Percentiles rank a stretch among this genome's conserved stretches.
Evolutionary conservation across 257 asterid genomes (phyloP).

Genomic region (Datura wrightii): DNA sequence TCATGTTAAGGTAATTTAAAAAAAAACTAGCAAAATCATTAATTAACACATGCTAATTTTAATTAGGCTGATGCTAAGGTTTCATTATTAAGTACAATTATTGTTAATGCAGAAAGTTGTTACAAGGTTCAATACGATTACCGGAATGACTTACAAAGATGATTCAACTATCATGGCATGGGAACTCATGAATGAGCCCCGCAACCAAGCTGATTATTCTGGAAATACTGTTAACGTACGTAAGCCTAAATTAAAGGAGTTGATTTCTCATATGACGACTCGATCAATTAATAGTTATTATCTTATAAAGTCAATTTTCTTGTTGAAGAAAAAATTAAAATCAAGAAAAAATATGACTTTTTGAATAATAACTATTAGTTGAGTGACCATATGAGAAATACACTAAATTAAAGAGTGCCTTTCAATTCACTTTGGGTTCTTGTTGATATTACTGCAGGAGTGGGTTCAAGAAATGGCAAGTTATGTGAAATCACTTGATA

Average conservation of each 20-base stretch:
- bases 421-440: neutral
- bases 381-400: neutral
- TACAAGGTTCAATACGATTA: constrained; percentile 50
- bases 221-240: constrained; percentile 56
- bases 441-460: constrained; percentile 32
- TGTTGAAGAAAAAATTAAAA: neutral
- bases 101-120: constrained; percentile 43
- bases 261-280: neutral
- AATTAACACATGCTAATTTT: constrained; percentile 1
- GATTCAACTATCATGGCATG: constrained; percentile 38
- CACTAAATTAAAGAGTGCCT: neutral
- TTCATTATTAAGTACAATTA: neutral
- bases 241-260: neutral
- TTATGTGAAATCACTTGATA: constrained; percentile 62
- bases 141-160: constrained; percentile 48
- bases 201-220: constrained; percentile 51
- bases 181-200: constrained; percentile 65
- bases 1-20: constrained; percentile 45
- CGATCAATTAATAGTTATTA: neutral
- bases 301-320: neutral
- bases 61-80: neutral
- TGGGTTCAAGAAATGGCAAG: constrained; percentile 60
- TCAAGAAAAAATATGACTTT: neutral
- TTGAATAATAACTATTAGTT: neutral
- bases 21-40: neutral